Evolutionary conservation across 352 stramenopile species (phyloP), one percentile per base, ranked within the genome.

Genomic region (Plasmopara halstedii): DNA sequence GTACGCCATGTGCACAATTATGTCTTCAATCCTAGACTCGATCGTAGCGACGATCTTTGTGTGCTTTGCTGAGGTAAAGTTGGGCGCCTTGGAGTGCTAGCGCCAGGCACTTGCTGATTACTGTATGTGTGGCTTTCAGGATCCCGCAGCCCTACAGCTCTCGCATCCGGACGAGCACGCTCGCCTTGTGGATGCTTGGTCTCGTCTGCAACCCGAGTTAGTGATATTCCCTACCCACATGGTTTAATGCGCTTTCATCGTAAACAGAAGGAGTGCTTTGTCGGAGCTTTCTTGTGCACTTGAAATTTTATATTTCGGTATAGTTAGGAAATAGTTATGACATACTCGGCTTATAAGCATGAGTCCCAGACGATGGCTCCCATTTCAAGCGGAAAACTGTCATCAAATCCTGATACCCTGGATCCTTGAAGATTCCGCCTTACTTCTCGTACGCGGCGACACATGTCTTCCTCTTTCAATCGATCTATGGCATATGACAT

Each of bases 31-130:
- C 21, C 53, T 94, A 31, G 82, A 94, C 56, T 88, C 72, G 29
- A 83, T 88, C 39, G 82, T 94, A 13, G 62, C 76, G 22, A 94
- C 82, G 17, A 85, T 94, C 50, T 94, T 89, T 46, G 80, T 94
- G 20, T 91, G 82, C 58, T 91, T 94, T 56, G 82, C 82, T 13
- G 75, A 88, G 72, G 81, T 93, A 51, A 40, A 70, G 73, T 34
- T 54, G 29, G 20, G 40, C 41, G 31, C 32, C 15, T 13, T 25
- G n/a, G n/a, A 33, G 23, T 36, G 6, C 2, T 25, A 25, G 8
- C 15, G 7, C 6, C 53, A 14, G 40, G 48, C 35, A 56, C 2
- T 14, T n/a, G 31, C 11, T 35, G 11, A 13, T 6, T 17, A 2
- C 10, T 58, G 31, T 31, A 20, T 45, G 20, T 45, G 38, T 21